These are phyloP conservation scores for Cyberlindnera bimundalis DNA, from an alignment of 805 yeast species.

Conservation along the genomic window DNA sequence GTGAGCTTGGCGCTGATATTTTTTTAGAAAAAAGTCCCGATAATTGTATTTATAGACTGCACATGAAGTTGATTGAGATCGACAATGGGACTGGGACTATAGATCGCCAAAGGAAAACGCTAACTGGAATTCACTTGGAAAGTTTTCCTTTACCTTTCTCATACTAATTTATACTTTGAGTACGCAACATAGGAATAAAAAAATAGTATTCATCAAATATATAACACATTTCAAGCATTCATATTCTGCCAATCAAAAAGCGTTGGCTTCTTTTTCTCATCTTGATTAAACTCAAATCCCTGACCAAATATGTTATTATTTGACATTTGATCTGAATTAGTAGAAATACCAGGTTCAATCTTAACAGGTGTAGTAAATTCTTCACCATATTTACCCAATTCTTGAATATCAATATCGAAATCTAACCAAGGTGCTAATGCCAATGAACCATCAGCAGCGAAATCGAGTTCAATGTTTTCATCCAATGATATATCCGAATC, in stretches of 20 bases:
- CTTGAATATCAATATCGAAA: slow-evolving; percentile 29
- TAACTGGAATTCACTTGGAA: too few species aligned
- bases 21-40: too few species aligned
- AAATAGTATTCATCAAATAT: neutral
- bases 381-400: slow-evolving; percentile 12
- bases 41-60: too few species aligned
- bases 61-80: too few species aligned
- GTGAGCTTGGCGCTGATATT: too few species aligned
- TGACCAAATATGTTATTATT: neutral
- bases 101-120: too few species aligned
- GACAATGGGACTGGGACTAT: too few species aligned
- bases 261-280: slow-evolving; percentile 8
- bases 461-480: slow-evolving; percentile 41
- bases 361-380: slow-evolving; percentile 2
- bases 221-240: neutral
- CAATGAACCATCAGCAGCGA: slow-evolving; percentile 79
- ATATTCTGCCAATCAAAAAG: slow-evolving; percentile 28
- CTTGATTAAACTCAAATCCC: neutral
- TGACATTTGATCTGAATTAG: too few species aligned
- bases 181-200: too few species aligned
- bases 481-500: slow-evolving; percentile 11
- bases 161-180: too few species aligned
- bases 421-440: slow-evolving; percentile 71
- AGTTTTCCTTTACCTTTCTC: too few species aligned
- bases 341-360: too few species aligned